Conservation (phyloP, 805 yeast species). For the Candida mattraensis region DNA sequence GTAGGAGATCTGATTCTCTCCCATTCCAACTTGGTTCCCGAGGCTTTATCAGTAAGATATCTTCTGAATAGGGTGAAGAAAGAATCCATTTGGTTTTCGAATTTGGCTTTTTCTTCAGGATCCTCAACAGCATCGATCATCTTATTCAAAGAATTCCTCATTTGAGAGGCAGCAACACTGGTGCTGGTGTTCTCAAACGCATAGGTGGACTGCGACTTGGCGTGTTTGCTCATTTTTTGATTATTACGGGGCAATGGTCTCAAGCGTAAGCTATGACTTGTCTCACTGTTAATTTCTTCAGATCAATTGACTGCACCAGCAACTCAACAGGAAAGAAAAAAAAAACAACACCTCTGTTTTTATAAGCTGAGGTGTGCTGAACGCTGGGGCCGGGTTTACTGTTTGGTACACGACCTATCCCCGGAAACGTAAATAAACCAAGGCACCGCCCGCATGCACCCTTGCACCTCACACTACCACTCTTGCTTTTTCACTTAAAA, state of each 20-base stretch:
- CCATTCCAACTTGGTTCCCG: conserved; percentile 86
- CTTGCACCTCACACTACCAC: conserved; percentile 5
- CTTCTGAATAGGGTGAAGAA: conserved; percentile 93
- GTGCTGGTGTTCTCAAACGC: conserved; percentile 95
- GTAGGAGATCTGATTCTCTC: conserved; percentile 92
- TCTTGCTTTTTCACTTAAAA: too few species aligned
- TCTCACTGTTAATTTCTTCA: too few species aligned
- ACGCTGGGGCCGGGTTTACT: conserved; percentile 3
- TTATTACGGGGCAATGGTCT: background rate
- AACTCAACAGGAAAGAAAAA: too few species aligned
- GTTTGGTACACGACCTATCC: conserved; percentile 12
- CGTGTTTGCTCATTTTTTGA: conserved; percentile 46
- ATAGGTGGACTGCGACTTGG: conserved; percentile 72
- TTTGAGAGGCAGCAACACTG: conserved; percentile 93
- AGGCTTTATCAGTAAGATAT: conserved; percentile 84
- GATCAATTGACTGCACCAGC: background rate
- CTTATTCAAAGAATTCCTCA: conserved; percentile 93
- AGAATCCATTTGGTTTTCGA: conserved; percentile 91
- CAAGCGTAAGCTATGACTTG: background rate
- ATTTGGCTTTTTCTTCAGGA: conserved; percentile 48
- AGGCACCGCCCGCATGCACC: conserved; percentile 2
- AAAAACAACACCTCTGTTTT: conserved; percentile 4
- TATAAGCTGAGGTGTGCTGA: conserved; percentile 6
- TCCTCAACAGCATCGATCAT: conserved; percentile 79
- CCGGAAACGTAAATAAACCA: conserved; percentile 7